A percentile compares a stretch with the other conserved stretches of the same genome.
Conservation (phyloP, 495 filamentous ascomycete species). For the Penicillium argentinense region DNA sequence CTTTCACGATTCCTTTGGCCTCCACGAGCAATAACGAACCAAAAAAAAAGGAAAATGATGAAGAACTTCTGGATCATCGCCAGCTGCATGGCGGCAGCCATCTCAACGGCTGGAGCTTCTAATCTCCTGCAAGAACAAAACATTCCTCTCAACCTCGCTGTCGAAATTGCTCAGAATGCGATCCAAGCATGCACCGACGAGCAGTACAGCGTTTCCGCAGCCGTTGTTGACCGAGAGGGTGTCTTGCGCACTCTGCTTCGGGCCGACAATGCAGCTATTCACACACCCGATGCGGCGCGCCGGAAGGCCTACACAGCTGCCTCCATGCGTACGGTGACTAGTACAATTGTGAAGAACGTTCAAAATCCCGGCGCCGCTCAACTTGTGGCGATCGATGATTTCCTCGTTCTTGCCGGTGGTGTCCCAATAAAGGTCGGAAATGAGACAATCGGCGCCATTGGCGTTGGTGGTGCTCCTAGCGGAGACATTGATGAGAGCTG, state of each 20-base stretch:
- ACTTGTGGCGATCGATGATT: neutral
- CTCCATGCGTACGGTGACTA: neutral
- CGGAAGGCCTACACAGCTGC: slow-evolving; percentile 1
- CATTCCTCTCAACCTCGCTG: neutral
- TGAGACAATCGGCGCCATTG: neutral
- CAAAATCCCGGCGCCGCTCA: neutral
- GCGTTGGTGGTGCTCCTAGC: neutral
- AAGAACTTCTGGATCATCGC: neutral
- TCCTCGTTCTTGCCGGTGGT: neutral
- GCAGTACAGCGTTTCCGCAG: slow-evolving; percentile 1
- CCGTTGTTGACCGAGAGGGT: neutral
- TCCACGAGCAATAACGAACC: neutral
- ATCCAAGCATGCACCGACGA: neutral
- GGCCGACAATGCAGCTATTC: neutral
- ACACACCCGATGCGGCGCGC: neutral
- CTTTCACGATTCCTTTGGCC: too few relatives aligned
- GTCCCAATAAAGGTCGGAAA: neutral
- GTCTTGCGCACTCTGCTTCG: neutral
- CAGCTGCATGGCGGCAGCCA: neutral
- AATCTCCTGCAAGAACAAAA: neutral
- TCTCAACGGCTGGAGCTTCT: neutral
- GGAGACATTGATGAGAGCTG: neutral
- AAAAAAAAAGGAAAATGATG: neutral
- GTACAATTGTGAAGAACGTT: neutral
- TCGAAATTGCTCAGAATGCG: neutral